Evolutionary conservation across 2,329 filamentous ascomycete species (phyloP).

Genomic region (Helicocarpus griseus): DNA sequence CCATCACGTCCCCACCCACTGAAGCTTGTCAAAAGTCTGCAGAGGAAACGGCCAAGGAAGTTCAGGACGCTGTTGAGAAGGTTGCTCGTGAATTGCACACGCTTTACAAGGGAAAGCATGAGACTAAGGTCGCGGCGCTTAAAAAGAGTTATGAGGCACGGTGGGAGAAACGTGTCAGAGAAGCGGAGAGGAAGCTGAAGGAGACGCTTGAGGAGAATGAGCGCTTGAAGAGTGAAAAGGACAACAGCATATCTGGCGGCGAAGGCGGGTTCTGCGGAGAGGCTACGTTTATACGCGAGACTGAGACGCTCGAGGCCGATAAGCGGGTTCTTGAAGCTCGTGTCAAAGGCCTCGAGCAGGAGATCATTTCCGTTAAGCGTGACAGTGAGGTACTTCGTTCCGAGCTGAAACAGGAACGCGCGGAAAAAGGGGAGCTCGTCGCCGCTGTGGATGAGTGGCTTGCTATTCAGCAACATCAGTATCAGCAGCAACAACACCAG

Average conservation of each 20-base stretch:
- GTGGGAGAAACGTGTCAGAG: constrained; percentile 78
- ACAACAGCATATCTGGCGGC: constrained; percentile 55
- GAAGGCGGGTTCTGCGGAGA: constrained; percentile 34
- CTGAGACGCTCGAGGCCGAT: constrained; percentile 56
- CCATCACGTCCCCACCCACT: constrained; percentile 26
- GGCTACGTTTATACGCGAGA: constrained; percentile 34
- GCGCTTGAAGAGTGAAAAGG: constrained; percentile 55
- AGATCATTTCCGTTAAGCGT: constrained; percentile 58
- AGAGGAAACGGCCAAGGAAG: constrained; percentile 50
- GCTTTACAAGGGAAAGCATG: constrained; percentile 94
- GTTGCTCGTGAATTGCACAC: constrained; percentile 89
- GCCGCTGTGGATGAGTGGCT: constrained; percentile 39
- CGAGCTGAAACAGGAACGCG: constrained; percentile 45
- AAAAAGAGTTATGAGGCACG: constrained; percentile 73
- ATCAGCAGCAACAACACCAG: constrained; percentile 5
- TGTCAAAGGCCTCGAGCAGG: constrained; percentile 63
- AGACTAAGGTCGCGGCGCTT: constrained; percentile 85
- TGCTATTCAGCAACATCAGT: constrained; percentile 27
- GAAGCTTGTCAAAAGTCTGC: constrained; percentile 28
- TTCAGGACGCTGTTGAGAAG: constrained; percentile 78
- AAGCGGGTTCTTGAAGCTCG: constrained; percentile 63
- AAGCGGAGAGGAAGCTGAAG: constrained; percentile 63
- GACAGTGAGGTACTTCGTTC: constrained; percentile 57
- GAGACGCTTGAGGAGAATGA: constrained; percentile 66
- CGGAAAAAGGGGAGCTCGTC: constrained; percentile 40